phyloP scores from a whole-genome alignment of 208 protist species.

The Leptomonas pyrrhocoris region DNA sequence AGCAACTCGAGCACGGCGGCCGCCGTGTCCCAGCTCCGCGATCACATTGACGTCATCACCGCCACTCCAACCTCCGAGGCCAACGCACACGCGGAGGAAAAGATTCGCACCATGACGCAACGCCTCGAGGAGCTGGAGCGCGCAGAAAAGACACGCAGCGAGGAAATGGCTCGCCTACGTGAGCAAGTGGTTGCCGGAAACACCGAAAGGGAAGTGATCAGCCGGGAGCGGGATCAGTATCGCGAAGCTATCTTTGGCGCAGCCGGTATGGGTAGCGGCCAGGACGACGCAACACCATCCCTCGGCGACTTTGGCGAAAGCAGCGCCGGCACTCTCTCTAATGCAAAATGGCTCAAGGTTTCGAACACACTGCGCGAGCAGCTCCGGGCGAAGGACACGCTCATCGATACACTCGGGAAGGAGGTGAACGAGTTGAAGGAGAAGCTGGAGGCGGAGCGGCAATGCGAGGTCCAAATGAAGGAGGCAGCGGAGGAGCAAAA shows the following conservation, averaged over 20 bases:
- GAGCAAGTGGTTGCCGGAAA: conserved; percentile 61
- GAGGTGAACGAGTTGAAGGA: conserved; percentile 48
- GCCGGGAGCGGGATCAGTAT: conserved; percentile 81
- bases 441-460: conserved; percentile 43
- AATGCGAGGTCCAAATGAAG: conserved; percentile 19
- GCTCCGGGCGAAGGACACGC: conserved; percentile 67
- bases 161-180: conserved; percentile 48
- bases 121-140: conserved; percentile 72
- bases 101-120: conserved; percentile 43
- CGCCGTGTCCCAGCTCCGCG: conserved; percentile 54
- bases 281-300: background rate
- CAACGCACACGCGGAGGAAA: conserved; percentile 28
- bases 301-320: conserved; percentile 12
- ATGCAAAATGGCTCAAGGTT: conserved; percentile 50
- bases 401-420: conserved; percentile 67
- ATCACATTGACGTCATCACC: conserved; percentile 70
- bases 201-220: conserved; percentile 63
- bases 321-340: conserved; percentile 17
- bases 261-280: conserved; percentile 14
- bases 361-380: conserved; percentile 75
- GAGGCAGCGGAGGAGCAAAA: conserved; percentile 19
- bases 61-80: conserved; percentile 21
- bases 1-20: conserved; percentile 40
- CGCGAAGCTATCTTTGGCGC: conserved; percentile 73
- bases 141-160: conserved; percentile 55